Evolutionary conservation across 352 stramenopile species (phyloP), one percentile per base, ranked within the genome.

Genomic region (Phytophthora niederhauseri): DNA sequence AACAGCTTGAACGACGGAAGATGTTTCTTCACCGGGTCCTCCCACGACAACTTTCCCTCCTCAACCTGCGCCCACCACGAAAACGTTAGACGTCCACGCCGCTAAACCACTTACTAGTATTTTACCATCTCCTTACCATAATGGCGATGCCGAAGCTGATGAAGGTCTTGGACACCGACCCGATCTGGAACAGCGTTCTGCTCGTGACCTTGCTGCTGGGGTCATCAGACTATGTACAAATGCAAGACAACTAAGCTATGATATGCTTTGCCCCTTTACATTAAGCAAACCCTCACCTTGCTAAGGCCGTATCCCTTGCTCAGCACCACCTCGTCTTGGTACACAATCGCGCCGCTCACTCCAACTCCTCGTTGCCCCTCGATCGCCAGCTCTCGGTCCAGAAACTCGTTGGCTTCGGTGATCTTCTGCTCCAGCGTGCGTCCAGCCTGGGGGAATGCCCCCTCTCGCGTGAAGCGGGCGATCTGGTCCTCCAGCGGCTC

Each of bases 131-230:
- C 6, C 57, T 30, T 43, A 86, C 78, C 30, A 87, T 41, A 31
- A 78, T 83, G 19, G 73, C 76, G 36, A 84, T 63, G 2, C 72
- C 77, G 4, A 84, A 66, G 15, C 76, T 75, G 28, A 92, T 73
- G 46, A 92, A 87, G 15, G 81, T 90, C 70, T 92, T 92, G 6
- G 74, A 79, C 19, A 92, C 74, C 1, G 84, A 92, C 6, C 84
- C 84, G 52, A 92, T 88, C 70, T 92, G 78, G 61, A 92, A 92
- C 57, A 89, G 61, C n/a, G 78, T 79, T 12, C 77, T 69, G 28
- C 58, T 68, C 1, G 79, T 78, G 28, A 90, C 81, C 0, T 54
- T 26, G 38, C 63, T 85, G 11, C 28, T 53, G 3, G 51, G 57
- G 41, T 86, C 75, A 15, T 80, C 78, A 28, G 52, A 63, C 67